A percentile compares a stretch with the other conserved stretches of the same genome.
Evolutionary conservation across 306 rosid genomes (phyloP).

Genomic region (Clitoria ternatea): DNA sequence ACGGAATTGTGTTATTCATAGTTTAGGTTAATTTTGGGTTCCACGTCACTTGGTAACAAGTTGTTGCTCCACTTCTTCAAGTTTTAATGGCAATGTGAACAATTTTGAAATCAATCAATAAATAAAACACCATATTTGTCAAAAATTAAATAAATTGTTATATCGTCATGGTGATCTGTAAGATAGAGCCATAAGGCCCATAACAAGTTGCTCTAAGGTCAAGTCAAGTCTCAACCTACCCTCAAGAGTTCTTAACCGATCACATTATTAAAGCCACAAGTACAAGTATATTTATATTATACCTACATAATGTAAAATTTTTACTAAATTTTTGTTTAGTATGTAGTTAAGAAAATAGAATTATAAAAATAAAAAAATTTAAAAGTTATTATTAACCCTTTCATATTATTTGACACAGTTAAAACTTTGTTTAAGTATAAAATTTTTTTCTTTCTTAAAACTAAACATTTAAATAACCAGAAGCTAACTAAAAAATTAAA

Average conservation of each 20-base stretch:
- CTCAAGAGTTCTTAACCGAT: not conserved
- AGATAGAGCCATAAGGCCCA: not conserved
- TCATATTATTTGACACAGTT: no score
- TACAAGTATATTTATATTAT: not conserved
- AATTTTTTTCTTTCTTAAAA: no score
- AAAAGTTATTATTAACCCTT: no score
- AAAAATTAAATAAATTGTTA: not conserved
- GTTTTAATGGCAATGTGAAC: slow-evolving; percentile 14
- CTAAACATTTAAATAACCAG: no score
- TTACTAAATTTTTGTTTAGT: no score
- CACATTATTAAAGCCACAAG: not conserved
- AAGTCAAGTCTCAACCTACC: not conserved
- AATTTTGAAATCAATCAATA: not conserved
- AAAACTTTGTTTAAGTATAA: no score
- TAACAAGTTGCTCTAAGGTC: not conserved
- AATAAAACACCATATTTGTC: not conserved
- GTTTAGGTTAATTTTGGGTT: not conserved
- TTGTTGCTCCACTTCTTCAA: slow-evolving; percentile 5
- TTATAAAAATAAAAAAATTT: no score
- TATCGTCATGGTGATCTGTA: not conserved
- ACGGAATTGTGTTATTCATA: not conserved
- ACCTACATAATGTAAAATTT: not conserved
- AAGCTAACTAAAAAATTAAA: no score
- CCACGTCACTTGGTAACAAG: not conserved
- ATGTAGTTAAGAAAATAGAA: no score